phyloP scores from a whole-genome alignment of 2,329 filamentous ascomycete species.

The Cryphonectria nitschkei region DNA sequence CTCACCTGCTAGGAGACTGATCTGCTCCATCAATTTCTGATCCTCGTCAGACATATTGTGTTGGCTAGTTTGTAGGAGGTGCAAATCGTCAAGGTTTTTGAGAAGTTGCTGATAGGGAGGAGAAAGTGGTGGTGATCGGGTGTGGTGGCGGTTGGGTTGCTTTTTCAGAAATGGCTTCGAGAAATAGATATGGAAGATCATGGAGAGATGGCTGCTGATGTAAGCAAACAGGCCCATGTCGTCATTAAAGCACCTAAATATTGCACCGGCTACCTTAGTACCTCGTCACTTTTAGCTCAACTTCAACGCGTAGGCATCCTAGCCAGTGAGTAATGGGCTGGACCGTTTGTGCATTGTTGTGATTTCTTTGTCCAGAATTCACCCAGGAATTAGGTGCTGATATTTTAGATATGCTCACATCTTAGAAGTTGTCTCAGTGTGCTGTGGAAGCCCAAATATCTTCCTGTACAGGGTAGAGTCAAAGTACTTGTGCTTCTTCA shows the following conservation, averaged over 20 bases:
- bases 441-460: background rate
- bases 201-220: background rate
- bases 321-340: background rate
- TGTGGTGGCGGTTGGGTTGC: background rate
- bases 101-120: background rate
- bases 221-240: background rate
- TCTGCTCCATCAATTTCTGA: slow-evolving; percentile 57
- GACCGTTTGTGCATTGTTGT: background rate
- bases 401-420: too few species aligned
- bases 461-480: background rate
- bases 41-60: slow-evolving; percentile 52
- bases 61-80: background rate
- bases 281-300: background rate
- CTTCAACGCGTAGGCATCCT: background rate
- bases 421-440: background rate
- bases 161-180: background rate
- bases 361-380: background rate
- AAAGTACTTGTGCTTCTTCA: background rate
- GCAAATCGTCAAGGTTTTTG: background rate
- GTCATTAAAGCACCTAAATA: background rate
- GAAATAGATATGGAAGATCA: background rate
- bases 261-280: background rate
- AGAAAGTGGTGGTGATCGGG: background rate
- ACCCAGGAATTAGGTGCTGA: background rate
- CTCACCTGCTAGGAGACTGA: slow-evolving; percentile 55